Percentiles rank a stretch among this genome's conserved stretches.
Evolutionary conservation across 2,329 filamentous ascomycete species (phyloP).

Genomic region (Zasmidium cellare): DNA sequence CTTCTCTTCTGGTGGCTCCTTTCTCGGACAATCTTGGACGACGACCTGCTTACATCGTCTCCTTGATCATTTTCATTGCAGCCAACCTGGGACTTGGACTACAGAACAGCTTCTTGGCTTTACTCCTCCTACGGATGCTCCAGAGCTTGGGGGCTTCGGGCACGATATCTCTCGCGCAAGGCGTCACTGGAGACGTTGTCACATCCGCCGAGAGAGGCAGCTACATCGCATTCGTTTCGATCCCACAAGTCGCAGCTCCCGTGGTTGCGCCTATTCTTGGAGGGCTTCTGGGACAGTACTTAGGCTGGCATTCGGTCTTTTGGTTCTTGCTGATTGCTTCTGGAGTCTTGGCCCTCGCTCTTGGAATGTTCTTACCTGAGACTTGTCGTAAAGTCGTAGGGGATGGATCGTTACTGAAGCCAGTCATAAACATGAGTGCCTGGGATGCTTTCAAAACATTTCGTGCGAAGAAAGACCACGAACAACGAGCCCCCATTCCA

Average conservation of each 20-base stretch:
- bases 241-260: neutral
- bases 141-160: slow-evolving; percentile 40
- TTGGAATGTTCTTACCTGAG: slow-evolving; percentile 33
- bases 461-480: neutral
- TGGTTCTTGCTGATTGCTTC: slow-evolving; percentile 46
- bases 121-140: slow-evolving; percentile 23
- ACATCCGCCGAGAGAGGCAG: slow-evolving; percentile 11
- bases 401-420: neutral
- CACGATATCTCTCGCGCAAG: slow-evolving; percentile 36
- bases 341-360: slow-evolving; percentile 28
- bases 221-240: neutral
- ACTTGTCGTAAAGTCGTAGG: slow-evolving; percentile 34
- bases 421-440: neutral
- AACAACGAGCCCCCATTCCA: neutral
- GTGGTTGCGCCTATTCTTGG: slow-evolving; percentile 22
- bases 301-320: slow-evolving; percentile 37
- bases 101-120: slow-evolving; percentile 12
- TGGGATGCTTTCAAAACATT: neutral
- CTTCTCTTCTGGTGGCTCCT: slow-evolving; percentile 20
- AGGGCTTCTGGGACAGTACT: slow-evolving; percentile 30
- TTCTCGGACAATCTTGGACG: slow-evolving; percentile 20
- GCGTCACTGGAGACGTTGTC: slow-evolving; percentile 34
- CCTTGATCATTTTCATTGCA: slow-evolving; percentile 18
- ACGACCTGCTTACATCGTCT: slow-evolving; percentile 21
- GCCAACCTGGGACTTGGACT: slow-evolving; percentile 18